These are phyloP conservation scores for Sphagnum contortum DNA, from an alignment of 225 moss, liverwort and hornwort genomes.

Conservation along the genomic window DNA sequence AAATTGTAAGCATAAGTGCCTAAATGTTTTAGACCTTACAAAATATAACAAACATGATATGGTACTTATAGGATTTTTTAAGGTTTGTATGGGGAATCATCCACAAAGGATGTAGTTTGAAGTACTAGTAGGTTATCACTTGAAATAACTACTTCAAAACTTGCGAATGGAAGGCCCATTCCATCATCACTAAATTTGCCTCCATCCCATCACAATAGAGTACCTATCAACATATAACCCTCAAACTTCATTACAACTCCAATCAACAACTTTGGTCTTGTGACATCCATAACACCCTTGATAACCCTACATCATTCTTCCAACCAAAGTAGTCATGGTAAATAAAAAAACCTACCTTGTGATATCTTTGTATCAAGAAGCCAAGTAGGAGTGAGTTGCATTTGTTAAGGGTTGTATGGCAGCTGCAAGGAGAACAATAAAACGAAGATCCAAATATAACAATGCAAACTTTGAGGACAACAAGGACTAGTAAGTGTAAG, in stretches of 20 bases:
- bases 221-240: too few relatives aligned
- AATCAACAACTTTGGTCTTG: too few relatives aligned
- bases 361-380: constrained; percentile 75
- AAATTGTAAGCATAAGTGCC: too few relatives aligned
- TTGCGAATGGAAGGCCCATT: constrained; percentile 83
- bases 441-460: constrained; percentile 89
- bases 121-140: constrained; percentile 91
- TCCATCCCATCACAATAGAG: neutral
- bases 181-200: constrained; percentile 76
- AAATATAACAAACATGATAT: constrained; percentile 1
- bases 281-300: too few relatives aligned
- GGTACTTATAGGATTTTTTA: constrained; percentile 41
- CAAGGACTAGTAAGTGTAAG: too few relatives aligned
- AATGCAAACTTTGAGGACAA: constrained; percentile 56
- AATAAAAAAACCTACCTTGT: constrained; percentile 35
- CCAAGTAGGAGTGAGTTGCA: constrained; percentile 69
- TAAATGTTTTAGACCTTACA: neutral
- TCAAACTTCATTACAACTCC: neutral
- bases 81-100: constrained; percentile 69
- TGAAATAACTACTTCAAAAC: constrained; percentile 89
- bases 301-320: too few relatives aligned
- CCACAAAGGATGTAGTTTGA: constrained; percentile 61
- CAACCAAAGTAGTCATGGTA: too few relatives aligned
- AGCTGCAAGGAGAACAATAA: constrained; percentile 71
- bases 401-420: constrained; percentile 87